Evolutionary conservation across 331 rosid genomes (phyloP).

Genomic region (Malus hybrid): DNA sequence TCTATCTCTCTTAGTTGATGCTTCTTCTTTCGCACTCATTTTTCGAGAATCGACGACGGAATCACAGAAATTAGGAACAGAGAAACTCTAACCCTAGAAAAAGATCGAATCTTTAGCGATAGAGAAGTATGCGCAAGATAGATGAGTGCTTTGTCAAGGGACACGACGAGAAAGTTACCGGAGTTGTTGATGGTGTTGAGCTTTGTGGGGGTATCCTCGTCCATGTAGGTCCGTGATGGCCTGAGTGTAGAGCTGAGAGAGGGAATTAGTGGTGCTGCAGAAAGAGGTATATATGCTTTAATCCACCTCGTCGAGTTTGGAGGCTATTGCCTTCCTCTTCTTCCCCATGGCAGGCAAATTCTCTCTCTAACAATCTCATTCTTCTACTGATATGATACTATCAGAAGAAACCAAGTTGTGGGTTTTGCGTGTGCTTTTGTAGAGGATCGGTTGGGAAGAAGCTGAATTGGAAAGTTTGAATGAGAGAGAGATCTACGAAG

Average conservation of each 20-base stretch:
- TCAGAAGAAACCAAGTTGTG: background rate
- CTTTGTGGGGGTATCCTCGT: too few species aligned
- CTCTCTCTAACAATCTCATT: background rate
- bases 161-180: too few species aligned
- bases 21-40: slow-evolving; percentile 72
- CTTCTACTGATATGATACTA: background rate
- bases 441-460: too few species aligned
- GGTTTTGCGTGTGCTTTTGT: background rate
- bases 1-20: slow-evolving; percentile 73
- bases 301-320: slow-evolving; percentile 68
- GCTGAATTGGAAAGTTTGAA: too few species aligned
- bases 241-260: slow-evolving; percentile 71
- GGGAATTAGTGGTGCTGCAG: slow-evolving; percentile 82
- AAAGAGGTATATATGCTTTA: slow-evolving; percentile 70
- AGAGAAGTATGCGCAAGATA: background rate
- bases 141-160: too few species aligned
- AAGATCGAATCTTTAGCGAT: background rate
- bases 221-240: slow-evolving; percentile 17
- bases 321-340: slow-evolving; percentile 19
- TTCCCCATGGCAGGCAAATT: slow-evolving; percentile 12
- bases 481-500: too few species aligned
- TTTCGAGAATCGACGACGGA: background rate
- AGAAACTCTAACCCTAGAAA: slow-evolving; percentile 44
- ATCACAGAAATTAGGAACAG: too few species aligned
- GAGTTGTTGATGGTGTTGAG: too few species aligned